A percentile compares a stretch with the other conserved stretches of the same genome.
Conservation (phyloP, 257 asterid genomes). For the Lavandula angustifolia region DNA sequence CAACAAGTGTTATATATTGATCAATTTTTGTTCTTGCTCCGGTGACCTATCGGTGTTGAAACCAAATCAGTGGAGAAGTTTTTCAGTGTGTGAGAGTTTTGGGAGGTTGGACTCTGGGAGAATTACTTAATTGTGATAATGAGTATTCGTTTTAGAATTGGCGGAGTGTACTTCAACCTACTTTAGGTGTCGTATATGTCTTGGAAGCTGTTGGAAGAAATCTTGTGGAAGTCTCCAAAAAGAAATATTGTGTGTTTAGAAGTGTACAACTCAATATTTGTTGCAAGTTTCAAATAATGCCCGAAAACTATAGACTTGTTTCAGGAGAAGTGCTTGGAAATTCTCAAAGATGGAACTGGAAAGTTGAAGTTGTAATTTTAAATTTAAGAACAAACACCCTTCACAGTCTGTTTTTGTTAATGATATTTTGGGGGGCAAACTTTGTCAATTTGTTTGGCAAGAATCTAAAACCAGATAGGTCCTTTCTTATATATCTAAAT, state of each 20-base stretch:
- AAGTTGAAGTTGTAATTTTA: neutral
- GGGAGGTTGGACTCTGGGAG: neutral
- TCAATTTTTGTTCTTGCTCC: too few relatives aligned
- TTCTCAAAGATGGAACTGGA: neutral
- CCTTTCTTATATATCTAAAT: neutral
- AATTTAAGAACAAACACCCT: neutral
- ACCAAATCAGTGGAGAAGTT: neutral
- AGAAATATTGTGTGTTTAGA: neutral
- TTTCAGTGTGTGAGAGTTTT: neutral
- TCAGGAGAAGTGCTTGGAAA: neutral
- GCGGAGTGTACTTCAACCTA: neutral
- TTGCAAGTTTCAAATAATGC: neutral
- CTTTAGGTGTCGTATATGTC: neutral
- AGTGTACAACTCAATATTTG: neutral
- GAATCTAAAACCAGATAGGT: slow-evolving; percentile 1
- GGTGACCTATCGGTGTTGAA: neutral
- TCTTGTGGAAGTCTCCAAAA: neutral
- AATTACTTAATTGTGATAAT: neutral
- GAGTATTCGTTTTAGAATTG: neutral
- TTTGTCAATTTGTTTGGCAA: neutral
- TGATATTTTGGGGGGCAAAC: neutral
- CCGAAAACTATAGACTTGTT: neutral
- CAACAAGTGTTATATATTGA: neutral
- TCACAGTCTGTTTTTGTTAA: neutral
- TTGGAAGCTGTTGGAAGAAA: slow-evolving; percentile 2